Evolutionary conservation across 371 early-diverging fungal genomes (phyloP), one percentile per base, ranked within the genome.

Genomic region (Rhizopus sp.): DNA sequence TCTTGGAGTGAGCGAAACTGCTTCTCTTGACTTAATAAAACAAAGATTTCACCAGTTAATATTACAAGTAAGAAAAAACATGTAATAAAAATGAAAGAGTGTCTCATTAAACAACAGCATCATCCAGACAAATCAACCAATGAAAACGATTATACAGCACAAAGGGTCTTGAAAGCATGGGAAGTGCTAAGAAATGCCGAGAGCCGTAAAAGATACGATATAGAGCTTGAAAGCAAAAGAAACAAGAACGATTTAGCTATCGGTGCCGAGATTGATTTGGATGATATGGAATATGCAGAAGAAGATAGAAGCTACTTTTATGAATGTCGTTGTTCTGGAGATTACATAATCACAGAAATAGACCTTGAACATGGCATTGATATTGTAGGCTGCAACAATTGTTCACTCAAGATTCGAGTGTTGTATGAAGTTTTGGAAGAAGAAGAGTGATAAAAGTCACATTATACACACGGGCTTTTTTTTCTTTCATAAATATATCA

Each of bases 251-350:
- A 58, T 38, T 15, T 62, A 6, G 67, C 66, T 1, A 73, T 76
- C 34, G 67, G 71, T 39, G 74, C 67, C n/a, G 80, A 80, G 30
- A 64, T 77, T 2, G 76, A 77, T 60, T 37, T 80, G 42, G 76
- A 77, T 34, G 73, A 79, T 8, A 75, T 75, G 71, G 72, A 70
- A 15, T 76, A 73, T 41, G 59, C 63, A 31, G 70, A 66, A 55
- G 60, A 57, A 23, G 53, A 62, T 2, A 30, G 37, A 0, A 60
- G 64, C 0, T 85, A 68, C 55, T 55, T 60, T 8, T 29, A 64
- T 6, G 58, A 57, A 0, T 85, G 86, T 62, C 82, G 86, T 12
- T 85, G 86, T 61, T 75, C 83, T 7, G 82, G 83, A 5, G 56
- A 42, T 31, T 83, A 81, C 54, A 34, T 61, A 10, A 75, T 85